Percentiles rank a stretch among this genome's conserved stretches.
phyloP scores from a whole-genome alignment of 2,329 filamentous ascomycete genomes.

The Cucurbitaria berberidis region DNA sequence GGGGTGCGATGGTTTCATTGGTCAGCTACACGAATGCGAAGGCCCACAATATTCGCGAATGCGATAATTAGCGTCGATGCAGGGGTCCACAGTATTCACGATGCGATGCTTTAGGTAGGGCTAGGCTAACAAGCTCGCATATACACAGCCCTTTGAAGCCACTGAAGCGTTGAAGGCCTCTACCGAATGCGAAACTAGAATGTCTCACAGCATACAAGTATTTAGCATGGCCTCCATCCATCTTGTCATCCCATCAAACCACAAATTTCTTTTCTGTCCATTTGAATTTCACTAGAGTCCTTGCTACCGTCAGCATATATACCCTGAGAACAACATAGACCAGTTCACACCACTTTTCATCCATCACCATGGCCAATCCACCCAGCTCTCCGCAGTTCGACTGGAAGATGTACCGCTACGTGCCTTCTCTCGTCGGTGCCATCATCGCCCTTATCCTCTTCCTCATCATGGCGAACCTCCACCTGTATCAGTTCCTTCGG shows the following conservation, averaged over 20 bases:
- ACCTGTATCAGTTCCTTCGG: constrained; percentile 27
- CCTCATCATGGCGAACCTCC: constrained; percentile 26
- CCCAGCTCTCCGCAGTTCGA: constrained; percentile 30
- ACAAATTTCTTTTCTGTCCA: too few species aligned
- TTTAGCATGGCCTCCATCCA: background rate
- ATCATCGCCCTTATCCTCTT: constrained; percentile 35
- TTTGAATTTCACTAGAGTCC: too few species aligned
- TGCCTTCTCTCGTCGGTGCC: constrained; percentile 33
- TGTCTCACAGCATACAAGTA: background rate
- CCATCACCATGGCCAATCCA: constrained; percentile 28
- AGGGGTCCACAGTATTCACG: background rate
- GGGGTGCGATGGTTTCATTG: background rate
- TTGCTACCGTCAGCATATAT: too few species aligned
- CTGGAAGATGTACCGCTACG: constrained; percentile 45
- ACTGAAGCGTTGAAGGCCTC: background rate
- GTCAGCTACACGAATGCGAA: constrained; percentile 7
- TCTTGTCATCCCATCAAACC: background rate
- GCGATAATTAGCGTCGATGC: background rate
- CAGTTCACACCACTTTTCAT: background rate
- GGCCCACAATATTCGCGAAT: too few species aligned
- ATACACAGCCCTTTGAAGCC: background rate
- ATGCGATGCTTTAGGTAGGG: background rate
- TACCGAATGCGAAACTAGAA: background rate
- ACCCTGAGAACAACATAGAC: background rate
- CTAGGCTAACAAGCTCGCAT: background rate